phyloP scores from a whole-genome alignment of 2,329 filamentous ascomycete species.

The Fusarium euwallaceae region DNA sequence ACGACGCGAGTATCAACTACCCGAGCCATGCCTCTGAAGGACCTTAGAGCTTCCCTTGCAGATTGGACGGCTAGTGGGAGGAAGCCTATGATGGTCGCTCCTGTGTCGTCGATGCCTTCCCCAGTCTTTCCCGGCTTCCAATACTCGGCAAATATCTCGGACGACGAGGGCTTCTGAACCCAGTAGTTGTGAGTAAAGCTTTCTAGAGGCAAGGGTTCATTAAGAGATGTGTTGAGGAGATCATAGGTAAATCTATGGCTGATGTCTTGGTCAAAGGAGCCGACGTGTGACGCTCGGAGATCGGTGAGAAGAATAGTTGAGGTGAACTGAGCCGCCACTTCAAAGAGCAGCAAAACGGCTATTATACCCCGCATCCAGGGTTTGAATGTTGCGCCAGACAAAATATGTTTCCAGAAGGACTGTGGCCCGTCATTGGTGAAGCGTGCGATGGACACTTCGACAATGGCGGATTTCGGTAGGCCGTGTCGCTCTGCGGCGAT shows the following conservation, averaged over 20 bases:
- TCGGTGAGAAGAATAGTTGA: not conserved
- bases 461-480: not conserved
- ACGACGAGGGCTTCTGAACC: not conserved
- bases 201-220: not conserved
- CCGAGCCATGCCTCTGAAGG: not conserved
- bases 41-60: not conserved
- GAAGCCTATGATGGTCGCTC: not conserved
- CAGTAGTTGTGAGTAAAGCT: not conserved
- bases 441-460: not conserved
- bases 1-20: not conserved
- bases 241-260: not conserved
- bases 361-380: not conserved
- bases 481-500: not conserved
- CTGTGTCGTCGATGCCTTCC: not conserved
- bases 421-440: not conserved
- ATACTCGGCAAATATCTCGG: not conserved
- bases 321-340: not conserved
- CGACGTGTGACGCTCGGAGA: not conserved
- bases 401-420: not conserved
- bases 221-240: not conserved
- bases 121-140: not conserved
- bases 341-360: not conserved
- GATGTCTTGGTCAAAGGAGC: not conserved
- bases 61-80: not conserved
- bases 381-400: not conserved